Percentiles rank a stretch among this genome's conserved stretches.
phyloP scores from a whole-genome alignment of 2,329 filamentous ascomycete species.

The Trichothecium roseum region DNA sequence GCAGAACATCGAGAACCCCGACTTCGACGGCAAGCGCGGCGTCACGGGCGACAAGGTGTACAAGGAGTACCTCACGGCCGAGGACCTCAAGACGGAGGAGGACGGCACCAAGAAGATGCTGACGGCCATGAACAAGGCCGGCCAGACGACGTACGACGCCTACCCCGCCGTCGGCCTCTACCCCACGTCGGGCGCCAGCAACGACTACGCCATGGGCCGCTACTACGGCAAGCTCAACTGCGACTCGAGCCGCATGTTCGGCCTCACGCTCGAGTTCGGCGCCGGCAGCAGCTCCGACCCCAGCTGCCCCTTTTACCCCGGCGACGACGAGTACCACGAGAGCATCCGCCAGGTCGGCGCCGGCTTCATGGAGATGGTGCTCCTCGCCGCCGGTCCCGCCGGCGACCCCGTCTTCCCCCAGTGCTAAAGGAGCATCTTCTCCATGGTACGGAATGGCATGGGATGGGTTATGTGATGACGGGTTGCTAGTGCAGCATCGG shows the following conservation, averaged over 20 bases:
- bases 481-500: too few species aligned
- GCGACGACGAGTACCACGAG: constrained; percentile 23
- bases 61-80: constrained; percentile 25
- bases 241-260: constrained; percentile 24
- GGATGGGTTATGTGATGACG: too few species aligned
- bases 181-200: constrained; percentile 29
- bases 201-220: constrained; percentile 31
- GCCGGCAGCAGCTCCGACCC: constrained; percentile 6
- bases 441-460: too few species aligned
- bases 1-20: constrained; percentile 39
- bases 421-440: too few species aligned
- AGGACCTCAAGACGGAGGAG: constrained; percentile 18
- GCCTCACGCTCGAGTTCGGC: constrained; percentile 33
- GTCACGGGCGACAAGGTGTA: constrained; percentile 24
- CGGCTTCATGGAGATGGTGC: constrained; percentile 32
- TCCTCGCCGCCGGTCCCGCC: constrained; percentile 11
- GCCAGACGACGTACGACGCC: constrained; percentile 21
- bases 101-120: constrained; percentile 21
- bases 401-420: constrained; percentile 7
- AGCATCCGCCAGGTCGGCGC: constrained; percentile 29
- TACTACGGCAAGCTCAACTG: constrained; percentile 17
- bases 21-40: constrained; percentile 37
- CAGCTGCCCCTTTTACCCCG: constrained; percentile 29
- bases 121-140: constrained; percentile 21
- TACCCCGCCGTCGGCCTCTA: constrained; percentile 28